Evolutionary conservation across 78 protist genomes (phyloP).

Genomic region (Dictyostelium intermedium): DNA sequence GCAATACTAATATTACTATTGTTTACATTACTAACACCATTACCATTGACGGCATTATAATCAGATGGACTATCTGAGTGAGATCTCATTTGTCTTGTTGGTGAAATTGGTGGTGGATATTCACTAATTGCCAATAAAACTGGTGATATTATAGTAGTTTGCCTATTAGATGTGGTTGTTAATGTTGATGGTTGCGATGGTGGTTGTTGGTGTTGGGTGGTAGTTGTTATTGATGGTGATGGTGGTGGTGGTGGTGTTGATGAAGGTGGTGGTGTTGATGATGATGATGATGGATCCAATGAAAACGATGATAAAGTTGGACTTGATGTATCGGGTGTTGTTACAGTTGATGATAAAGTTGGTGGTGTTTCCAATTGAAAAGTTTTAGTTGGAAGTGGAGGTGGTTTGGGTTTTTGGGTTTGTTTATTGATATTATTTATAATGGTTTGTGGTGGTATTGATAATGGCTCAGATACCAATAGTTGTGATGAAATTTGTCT

Average conservation of each 20-base stretch:
- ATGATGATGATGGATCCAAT: not conserved
- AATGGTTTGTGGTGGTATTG: not conserved
- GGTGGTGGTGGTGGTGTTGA: not conserved
- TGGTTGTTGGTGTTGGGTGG: not conserved
- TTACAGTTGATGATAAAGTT: not conserved
- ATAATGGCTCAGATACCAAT: slow-evolving; percentile 14
- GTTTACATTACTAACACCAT: not conserved
- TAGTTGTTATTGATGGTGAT: not conserved
- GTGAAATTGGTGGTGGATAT: not conserved
- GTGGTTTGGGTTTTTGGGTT: slow-evolving; percentile 16
- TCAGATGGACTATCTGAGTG: slow-evolving; percentile 30
- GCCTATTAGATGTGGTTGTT: not conserved
- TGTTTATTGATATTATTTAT: not conserved
- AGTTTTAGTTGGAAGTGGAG: slow-evolving; percentile 10
- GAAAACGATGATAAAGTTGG: slow-evolving; percentile 11
- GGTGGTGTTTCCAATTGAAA: not conserved
- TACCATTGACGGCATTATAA: not conserved
- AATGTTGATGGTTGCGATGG: not conserved
- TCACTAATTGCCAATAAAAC: not conserved
- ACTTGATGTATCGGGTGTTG: not conserved
- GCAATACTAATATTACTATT: not conserved
- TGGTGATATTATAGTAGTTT: not conserved
- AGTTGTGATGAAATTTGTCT: slow-evolving; percentile 34
- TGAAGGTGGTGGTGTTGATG: not conserved
- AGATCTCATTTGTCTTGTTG: slow-evolving; percentile 36